Evolutionary conservation across 441 rosid species (phyloP), one percentile per base, ranked within the genome.

Genomic region (Brassica hybrid): DNA sequence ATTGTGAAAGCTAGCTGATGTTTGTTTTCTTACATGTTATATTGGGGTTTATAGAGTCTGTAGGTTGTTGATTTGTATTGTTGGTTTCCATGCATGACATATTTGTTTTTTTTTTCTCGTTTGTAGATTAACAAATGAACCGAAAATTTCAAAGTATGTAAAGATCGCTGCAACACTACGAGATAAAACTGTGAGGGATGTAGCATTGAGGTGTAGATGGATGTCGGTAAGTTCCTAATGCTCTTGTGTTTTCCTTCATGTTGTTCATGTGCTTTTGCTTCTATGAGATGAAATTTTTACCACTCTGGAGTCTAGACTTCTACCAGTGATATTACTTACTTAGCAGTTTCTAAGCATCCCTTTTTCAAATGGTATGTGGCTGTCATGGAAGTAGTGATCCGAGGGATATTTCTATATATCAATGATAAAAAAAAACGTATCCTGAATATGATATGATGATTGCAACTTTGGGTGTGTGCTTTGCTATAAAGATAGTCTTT

Each of bases 151-250:
- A 90, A 96, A 79, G 84, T 96, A 92, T 80, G 89, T 94, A 74
- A 92, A 90, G 87, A 92, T 96, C 61, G 97, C 99, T 3, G 97
- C 98, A 38, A 81, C 80, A 38, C 80, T 96, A 78, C 97, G 80
- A 21, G 96, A 94, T 73, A 96, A 96, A 85, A 90, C 98, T 61
- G 98, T 96, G 5, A 89, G 99, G 43, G 99, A 96, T 85, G 98
- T 96, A 81, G 99, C 99, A 69, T 82, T 96, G 89, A 92, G 99
- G 91, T 94, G 98, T 81, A 87, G 97, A 78, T 96, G 99, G 99
- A 87, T 92, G 96, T 85, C 85, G 84, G 99, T 96, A 74, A 64
- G 82, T 68, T 79, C 41, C 0, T 73, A 4, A 36, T 73, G 36
- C 32, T 60, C 0, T 67, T 1, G 83, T 93, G 64, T 50, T 72